Percentiles rank a stretch among this genome's conserved stretches.
phyloP scores from a whole-genome alignment of 176 grass and related monocot genomes.

The Dactylis glomerata region DNA sequence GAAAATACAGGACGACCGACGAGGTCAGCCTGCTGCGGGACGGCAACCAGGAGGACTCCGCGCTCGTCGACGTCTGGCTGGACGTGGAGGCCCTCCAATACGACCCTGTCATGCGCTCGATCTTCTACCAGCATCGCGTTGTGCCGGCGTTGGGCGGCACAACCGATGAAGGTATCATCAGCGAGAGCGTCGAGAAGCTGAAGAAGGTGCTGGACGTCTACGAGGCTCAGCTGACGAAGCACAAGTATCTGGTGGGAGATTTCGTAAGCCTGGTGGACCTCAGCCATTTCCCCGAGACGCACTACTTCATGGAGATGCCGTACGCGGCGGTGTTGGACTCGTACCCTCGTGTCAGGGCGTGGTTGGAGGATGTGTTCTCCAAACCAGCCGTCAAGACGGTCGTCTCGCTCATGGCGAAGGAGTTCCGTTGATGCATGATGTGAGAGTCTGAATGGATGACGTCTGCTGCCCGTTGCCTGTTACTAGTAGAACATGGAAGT shows the following conservation, averaged over 20 bases:
- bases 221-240: neutral
- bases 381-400: constrained; percentile 27
- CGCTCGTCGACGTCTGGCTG: constrained; percentile 1
- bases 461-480: too few species aligned
- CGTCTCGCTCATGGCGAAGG: neutral
- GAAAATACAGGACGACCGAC: neutral
- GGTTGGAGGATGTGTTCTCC: constrained; percentile 6
- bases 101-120: neutral
- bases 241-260: neutral
- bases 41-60: neutral
- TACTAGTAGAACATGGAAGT: too few species aligned
- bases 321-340: neutral
- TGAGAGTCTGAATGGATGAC: neutral
- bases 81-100: neutral
- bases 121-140: constrained; percentile 1
- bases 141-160: neutral
- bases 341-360: constrained; percentile 29
- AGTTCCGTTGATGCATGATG: neutral
- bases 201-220: neutral
- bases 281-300: constrained; percentile 23
- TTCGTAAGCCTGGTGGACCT: constrained; percentile 30
- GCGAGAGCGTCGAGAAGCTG: constrained; percentile 2
- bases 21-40: neutral
- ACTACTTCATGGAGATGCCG: constrained; percentile 22
- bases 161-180: neutral